Percentiles rank a stretch among this genome's conserved stretches.
phyloP scores from a whole-genome alignment of 2,329 filamentous ascomycete genomes.

The Xylariales sp. region DNA sequence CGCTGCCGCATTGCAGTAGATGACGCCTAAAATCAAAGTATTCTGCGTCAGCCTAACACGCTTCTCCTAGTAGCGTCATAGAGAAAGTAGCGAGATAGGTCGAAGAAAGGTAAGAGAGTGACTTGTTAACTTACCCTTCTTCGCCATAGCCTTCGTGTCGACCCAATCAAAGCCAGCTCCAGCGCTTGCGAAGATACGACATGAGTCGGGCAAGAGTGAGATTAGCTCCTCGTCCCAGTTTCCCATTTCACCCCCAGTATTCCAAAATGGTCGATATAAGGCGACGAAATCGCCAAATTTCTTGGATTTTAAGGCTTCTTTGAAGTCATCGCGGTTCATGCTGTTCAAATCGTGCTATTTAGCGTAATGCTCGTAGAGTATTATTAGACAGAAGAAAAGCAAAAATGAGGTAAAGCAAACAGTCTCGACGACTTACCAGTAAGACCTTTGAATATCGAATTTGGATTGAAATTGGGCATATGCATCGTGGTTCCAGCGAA shows the following conservation, averaged over 20 bases:
- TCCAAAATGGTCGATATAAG: conserved; percentile 70
- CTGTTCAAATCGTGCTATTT: conserved; percentile 22
- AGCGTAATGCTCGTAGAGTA: not conserved
- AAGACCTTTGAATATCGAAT: conserved; percentile 37
- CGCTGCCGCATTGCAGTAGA: conserved; percentile 71
- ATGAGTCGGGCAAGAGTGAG: conserved; percentile 61
- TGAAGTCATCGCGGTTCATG: conserved; percentile 37
- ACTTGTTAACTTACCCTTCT: conserved; percentile 8
- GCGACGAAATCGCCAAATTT: conserved; percentile 54
- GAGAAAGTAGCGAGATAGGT: not conserved
- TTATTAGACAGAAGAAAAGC: not conserved
- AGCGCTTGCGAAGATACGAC: conserved; percentile 68
- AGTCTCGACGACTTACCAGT: conserved; percentile 5
- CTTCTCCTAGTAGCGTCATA: not conserved
- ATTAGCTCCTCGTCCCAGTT: conserved; percentile 71
- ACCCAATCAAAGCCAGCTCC: conserved; percentile 74
- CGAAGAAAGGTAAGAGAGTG: not conserved
- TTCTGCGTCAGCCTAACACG: not conserved
- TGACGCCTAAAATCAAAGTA: conserved; percentile 51
- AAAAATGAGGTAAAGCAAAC: not conserved
- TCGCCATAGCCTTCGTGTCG: conserved; percentile 56
- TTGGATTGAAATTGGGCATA: conserved; percentile 33
- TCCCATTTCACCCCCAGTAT: conserved; percentile 73
- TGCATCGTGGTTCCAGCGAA: conserved; percentile 39
- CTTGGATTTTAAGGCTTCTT: conserved; percentile 29